These are phyloP conservation scores for Fusarium sp. DNA, from an alignment of 2,329 filamentous ascomycete species.

Conservation along the genomic window DNA sequence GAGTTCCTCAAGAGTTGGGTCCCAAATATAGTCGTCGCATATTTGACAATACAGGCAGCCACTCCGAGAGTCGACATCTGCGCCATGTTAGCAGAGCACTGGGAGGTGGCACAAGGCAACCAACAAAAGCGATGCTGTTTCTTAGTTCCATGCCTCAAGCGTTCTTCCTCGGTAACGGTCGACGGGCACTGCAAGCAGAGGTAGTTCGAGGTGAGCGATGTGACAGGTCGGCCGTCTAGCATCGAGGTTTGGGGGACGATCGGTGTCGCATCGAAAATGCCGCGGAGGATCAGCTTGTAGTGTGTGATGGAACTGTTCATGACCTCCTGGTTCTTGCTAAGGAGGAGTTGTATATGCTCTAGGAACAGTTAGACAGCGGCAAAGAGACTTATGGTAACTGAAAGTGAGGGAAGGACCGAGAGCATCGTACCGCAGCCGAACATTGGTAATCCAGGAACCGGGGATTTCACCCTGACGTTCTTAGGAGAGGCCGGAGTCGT, in stretches of 20 bases:
- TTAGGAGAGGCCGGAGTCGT: slow-evolving; percentile 67
- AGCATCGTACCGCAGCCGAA: slow-evolving; percentile 71
- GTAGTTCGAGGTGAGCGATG: slow-evolving; percentile 75
- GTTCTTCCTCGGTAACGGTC: slow-evolving; percentile 74
- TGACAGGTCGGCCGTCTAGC: slow-evolving; percentile 67
- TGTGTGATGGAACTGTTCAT: slow-evolving; percentile 77
- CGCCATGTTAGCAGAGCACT: slow-evolving; percentile 45
- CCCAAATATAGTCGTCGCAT: slow-evolving; percentile 86
- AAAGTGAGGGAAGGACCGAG: slow-evolving; percentile 9
- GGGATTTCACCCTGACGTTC: slow-evolving; percentile 70
- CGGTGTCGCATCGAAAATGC: slow-evolving; percentile 75
- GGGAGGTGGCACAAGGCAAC: slow-evolving; percentile 40
- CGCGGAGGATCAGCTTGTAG: slow-evolving; percentile 78
- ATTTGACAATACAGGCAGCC: slow-evolving; percentile 84
- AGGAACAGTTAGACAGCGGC: slow-evolving; percentile 47
- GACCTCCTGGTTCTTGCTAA: slow-evolving; percentile 70
- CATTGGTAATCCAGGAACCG: slow-evolving; percentile 68
- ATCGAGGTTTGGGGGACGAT: slow-evolving; percentile 75
- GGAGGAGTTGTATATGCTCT: slow-evolving; percentile 80
- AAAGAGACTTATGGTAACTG: slow-evolving; percentile 1
- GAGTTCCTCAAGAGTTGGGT: slow-evolving; percentile 82
- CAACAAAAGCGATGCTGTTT: slow-evolving; percentile 81
- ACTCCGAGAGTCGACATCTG: slow-evolving; percentile 82
- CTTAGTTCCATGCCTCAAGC: slow-evolving; percentile 73
- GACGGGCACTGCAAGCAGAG: slow-evolving; percentile 79